These are phyloP conservation scores for Metschnikowia sp. DNA, from an alignment of 805 yeast species.

Conservation along the genomic window DNA sequence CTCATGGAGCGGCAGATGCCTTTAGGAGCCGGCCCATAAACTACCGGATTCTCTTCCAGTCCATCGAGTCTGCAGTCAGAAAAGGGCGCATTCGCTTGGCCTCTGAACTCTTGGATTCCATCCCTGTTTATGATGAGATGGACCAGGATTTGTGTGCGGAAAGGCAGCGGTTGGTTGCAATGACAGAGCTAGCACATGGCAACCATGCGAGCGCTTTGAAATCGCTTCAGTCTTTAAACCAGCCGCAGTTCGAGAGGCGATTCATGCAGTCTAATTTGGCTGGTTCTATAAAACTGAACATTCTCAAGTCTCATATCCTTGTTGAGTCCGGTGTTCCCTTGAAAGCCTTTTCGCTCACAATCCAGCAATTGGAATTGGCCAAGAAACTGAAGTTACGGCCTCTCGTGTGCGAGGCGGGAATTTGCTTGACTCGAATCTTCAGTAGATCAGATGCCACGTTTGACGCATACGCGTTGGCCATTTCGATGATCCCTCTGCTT, in stretches of 20 bases:
- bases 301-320: constrained; percentile 46
- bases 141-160: constrained; percentile 8
- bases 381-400: constrained; percentile 44
- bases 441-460: constrained; percentile 36
- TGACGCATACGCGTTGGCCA: constrained; percentile 44
- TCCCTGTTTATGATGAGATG: constrained; percentile 21
- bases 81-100: constrained; percentile 37
- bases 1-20: constrained; percentile 17
- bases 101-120: constrained; percentile 30
- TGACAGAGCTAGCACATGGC: constrained; percentile 13
- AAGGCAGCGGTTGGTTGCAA: constrained; percentile 6
- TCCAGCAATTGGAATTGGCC: constrained; percentile 49
- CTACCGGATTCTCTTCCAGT: constrained; percentile 37
- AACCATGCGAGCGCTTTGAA: neutral
- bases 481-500: constrained; percentile 43
- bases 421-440: constrained; percentile 45
- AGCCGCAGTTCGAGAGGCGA: no score
- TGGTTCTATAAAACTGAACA: constrained; percentile 43
- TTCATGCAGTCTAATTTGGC: neutral
- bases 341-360: constrained; percentile 47
- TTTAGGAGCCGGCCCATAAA: constrained; percentile 42
- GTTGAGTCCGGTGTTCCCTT: constrained; percentile 42
- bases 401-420: constrained; percentile 44
- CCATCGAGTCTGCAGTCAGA: constrained; percentile 33
- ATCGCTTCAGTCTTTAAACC: no score